Conservation (phyloP, 2,329 filamentous ascomycete species). For the Ophiostoma himal-ulmi region DNA sequence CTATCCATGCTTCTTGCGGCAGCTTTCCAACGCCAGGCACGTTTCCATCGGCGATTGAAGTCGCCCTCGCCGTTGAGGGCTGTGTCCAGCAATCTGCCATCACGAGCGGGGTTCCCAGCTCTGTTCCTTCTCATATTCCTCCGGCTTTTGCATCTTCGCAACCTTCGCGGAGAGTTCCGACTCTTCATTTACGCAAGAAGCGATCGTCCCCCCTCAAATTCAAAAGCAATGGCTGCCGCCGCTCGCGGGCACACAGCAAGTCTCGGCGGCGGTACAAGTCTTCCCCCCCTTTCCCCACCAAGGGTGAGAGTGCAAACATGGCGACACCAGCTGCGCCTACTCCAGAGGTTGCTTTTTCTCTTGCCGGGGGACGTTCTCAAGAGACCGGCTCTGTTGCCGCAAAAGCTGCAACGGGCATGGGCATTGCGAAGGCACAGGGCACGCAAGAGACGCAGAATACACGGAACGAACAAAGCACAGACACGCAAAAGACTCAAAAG, state of each 20-base stretch:
- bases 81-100: background rate
- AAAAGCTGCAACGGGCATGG: background rate
- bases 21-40: background rate
- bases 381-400: background rate
- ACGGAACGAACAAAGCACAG: background rate
- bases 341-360: background rate
- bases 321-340: background rate
- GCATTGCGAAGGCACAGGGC: background rate
- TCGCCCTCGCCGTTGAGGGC: conserved; percentile 11
- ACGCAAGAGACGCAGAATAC: background rate
- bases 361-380: background rate
- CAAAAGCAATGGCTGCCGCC: background rate
- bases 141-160: background rate
- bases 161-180: background rate
- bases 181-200: background rate
- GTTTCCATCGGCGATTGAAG: conserved; percentile 14
- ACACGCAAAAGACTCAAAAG: background rate
- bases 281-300: background rate
- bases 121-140: background rate
- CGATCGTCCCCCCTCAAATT: background rate
- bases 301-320: background rate
- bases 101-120: background rate
- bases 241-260: background rate
- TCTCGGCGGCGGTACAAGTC: background rate
- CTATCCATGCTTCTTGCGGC: conserved; percentile 8